Conservation (phyloP, 2,329 filamentous ascomycete genomes). For the Sarocladium kiliense region DNA sequence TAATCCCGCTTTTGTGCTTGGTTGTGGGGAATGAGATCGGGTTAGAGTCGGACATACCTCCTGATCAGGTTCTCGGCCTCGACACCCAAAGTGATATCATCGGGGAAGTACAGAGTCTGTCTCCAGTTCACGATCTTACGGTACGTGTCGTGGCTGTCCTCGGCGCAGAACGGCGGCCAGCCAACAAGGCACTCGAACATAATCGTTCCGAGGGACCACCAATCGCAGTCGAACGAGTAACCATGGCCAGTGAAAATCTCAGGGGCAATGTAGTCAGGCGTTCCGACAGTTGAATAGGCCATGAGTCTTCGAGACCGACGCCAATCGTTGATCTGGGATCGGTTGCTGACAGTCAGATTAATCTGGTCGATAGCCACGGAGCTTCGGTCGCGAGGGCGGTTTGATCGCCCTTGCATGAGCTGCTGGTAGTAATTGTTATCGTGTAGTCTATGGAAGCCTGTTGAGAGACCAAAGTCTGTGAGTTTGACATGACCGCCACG, state of each 20-base stretch:
- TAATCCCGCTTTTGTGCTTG: background rate
- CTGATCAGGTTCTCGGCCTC: conserved; percentile 91
- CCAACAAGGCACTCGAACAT: conserved; percentile 99
- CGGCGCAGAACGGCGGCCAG: conserved; percentile 98
- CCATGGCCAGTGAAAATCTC: conserved; percentile 97
- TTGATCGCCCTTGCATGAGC: conserved; percentile 75
- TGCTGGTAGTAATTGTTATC: conserved; percentile 99
- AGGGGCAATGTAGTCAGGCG: conserved; percentile 96
- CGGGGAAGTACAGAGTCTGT: conserved; percentile 91
- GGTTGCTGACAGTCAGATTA: conserved; percentile 95
- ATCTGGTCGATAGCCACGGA: conserved; percentile 97
- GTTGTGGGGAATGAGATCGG: background rate
- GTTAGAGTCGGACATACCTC: conserved; percentile 53
- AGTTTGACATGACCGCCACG: conserved; percentile 95
- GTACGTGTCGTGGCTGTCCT: conserved; percentile 96
- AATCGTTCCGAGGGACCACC: conserved; percentile 98
- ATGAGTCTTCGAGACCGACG: conserved; percentile 90
- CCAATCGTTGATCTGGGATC: conserved; percentile 98
- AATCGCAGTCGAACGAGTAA: conserved; percentile 96
- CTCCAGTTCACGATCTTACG: conserved; percentile 99
- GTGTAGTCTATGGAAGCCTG: conserved; percentile 95
- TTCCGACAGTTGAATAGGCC: conserved; percentile 97
- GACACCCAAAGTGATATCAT: conserved; percentile 81
- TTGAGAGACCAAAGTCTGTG: conserved; percentile 96
- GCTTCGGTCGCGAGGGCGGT: conserved; percentile 73